Percentiles rank a stretch among this genome's conserved stretches.
These are phyloP conservation scores for Ambrosiella beaveri DNA, from an alignment of 2,329 filamentous ascomycete species.

Conservation along the genomic window DNA sequence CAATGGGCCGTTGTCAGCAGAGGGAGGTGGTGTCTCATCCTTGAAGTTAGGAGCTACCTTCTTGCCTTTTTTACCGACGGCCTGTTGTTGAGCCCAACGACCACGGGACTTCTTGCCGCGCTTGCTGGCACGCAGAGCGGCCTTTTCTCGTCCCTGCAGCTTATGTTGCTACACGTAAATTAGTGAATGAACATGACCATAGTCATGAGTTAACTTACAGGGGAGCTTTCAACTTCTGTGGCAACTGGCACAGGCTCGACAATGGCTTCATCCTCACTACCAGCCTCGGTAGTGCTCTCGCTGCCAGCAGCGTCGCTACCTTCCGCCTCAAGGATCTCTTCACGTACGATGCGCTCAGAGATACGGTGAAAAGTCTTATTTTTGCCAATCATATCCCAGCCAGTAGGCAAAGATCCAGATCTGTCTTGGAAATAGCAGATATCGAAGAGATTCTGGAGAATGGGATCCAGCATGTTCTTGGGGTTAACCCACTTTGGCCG, in stretches of 20 bases:
- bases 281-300: conserved; percentile 28
- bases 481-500: conserved; percentile 37
- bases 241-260: not conserved
- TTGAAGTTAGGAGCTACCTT: conserved; percentile 19
- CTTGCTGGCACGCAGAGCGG: conserved; percentile 18
- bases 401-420: conserved; percentile 42
- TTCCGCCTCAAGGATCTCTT: conserved; percentile 27
- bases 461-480: conserved; percentile 40
- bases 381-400: conserved; percentile 47
- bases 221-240: not conserved
- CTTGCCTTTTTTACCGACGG: conserved; percentile 15
- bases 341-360: conserved; percentile 28
- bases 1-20: conserved; percentile 39
- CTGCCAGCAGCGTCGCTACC: conserved; percentile 21
- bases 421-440: conserved; percentile 46
- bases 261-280: conserved; percentile 37
- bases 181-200: not conserved
- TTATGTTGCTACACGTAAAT: not conserved
- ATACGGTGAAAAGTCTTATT: conserved; percentile 39
- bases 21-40: conserved; percentile 21
- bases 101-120: not conserved
- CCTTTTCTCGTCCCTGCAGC: conserved; percentile 1
- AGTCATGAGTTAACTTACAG: not conserved
- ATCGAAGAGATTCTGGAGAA: conserved; percentile 58
- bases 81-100: conserved; percentile 19